Percentiles rank a stretch among this genome's conserved stretches.
phyloP scores from a whole-genome alignment of 192 early-diverging fungal species.

The Globomyces pollinis-pini region DNA sequence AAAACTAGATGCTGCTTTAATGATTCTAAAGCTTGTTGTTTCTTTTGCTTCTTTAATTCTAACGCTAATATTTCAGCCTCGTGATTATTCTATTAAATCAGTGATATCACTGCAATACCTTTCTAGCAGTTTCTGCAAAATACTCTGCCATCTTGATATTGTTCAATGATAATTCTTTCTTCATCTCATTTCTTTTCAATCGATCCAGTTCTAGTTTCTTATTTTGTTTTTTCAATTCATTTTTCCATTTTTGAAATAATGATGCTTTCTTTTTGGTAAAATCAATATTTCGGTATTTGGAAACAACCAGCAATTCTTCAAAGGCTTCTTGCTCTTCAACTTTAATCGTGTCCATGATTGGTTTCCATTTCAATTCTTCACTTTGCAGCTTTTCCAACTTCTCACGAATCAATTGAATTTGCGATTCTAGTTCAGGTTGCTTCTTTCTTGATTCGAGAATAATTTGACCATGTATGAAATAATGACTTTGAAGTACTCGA shows the following conservation, averaged over 20 bases:
- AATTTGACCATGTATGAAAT: neutral
- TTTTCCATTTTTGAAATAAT: neutral
- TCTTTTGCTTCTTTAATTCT: neutral
- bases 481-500: slow-evolving; percentile 3
- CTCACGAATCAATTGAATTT: neutral
- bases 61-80: neutral
- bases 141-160: too few species aligned
- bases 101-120: neutral
- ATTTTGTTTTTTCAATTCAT: neutral
- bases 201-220: neutral
- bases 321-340: slow-evolving; percentile 2
- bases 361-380: neutral
- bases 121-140: neutral
- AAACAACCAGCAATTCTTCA: neutral
- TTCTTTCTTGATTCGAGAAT: neutral
- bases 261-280: neutral
- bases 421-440: neutral
- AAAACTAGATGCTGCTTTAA: neutral
- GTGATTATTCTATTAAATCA: neutral
- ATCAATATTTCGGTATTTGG: neutral
- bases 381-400: neutral
- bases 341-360: neutral
- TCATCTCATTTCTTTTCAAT: neutral
- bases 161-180: too few species aligned
- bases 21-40: neutral